Base-by-base conservation (phyloP, 768 basidiomycete genomes). In the Myochromella boudieri region DNA sequence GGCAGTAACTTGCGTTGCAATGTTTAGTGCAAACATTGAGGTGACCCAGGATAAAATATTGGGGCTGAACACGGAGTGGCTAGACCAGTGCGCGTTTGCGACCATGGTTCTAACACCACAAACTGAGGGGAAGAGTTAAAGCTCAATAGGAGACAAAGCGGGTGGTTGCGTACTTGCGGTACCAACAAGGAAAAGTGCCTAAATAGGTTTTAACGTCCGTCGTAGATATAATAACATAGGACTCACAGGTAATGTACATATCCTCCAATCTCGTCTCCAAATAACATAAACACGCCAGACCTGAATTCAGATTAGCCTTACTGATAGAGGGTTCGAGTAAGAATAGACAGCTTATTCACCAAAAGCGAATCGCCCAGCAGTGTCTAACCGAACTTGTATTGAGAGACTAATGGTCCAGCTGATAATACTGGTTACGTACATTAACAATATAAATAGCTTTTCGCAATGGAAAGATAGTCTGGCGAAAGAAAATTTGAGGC, bases 401-500 rank as follows among this genome's bases (percentile, higher is more conserved):
- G 14, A 50, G 32, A 42, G 22, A 6, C 31, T 26, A 11, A 12
- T n/a, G 20, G 18, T n/a, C n/a, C 14, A 28, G 26, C 29, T 14
- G 11, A 37, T 9, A 24, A n/a, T 20, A 32, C 10, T 10, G 22
- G 20, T 21, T 21, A 17, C 63, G 40, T 43, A 64, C 61, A 46
- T 62, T 64, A 26, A 64, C 51, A 24, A 64, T 58, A 38, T 62
- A 64, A 14, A 64, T 48, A 27, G 63, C 60, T 39, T 62, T 62
- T 21, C 63, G 46, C 6, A 54, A 55, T 0, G 63, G 63, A 25
- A 64, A 61, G 12, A 64, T 56, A 41, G 62, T 62, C 6, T 53
- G 26, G 12, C 54, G 48, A 42, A 57, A 64, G 46, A 54, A 61
- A 18, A 34, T 51, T 1, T 57, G 41, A 2, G 61, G 45, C 0